Evolutionary conservation across 805 yeast species (phyloP), one percentile per base, ranked within the genome.

Genomic region (Candida multigemmis): DNA sequence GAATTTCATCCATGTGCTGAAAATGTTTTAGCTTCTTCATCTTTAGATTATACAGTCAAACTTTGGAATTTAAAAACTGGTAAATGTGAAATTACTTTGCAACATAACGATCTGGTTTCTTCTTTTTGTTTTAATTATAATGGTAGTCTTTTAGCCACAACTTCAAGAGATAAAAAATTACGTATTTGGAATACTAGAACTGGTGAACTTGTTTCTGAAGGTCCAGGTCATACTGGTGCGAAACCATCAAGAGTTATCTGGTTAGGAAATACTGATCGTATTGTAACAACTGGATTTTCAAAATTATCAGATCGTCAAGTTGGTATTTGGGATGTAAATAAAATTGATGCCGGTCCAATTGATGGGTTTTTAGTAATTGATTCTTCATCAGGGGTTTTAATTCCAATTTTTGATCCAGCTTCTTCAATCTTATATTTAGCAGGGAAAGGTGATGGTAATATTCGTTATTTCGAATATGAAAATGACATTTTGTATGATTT

Each of bases 371-470:
- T 79, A 45, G 73, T 77, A 21, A 69, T 91, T 25, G 98, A 93
- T 49, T 72, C 93, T 14, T 79, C 94, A 4, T 81, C 96, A 2
- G 98, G 99, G 42, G 82, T 91, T 22, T 61, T 87, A 52, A 81
- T 91, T 71, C 98, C 98, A 16, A 72, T 81, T 44, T 91, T 60
- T 48, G 99, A 91, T 49, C 81, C 74, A 15, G 70, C 81, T 19
- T 86, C 82, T 23, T 73, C 77, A 30, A 73, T 87, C 32, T 65
- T 91, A 33, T 91, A 80, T 47, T 61, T 91, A 35, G 97, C 94
- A 17, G 99, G 98, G 41, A 89, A 91, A 55, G 96, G 96, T 53
- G 98, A 91, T 53, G 97, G 97, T 43, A 91, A 89, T 52, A 84
- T 91, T 44, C 82, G 96, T 46, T 89, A 89, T 58, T 91, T 64